Conservation (phyloP, 768 basidiomycete species). For the Boletus speciosus region DNA sequence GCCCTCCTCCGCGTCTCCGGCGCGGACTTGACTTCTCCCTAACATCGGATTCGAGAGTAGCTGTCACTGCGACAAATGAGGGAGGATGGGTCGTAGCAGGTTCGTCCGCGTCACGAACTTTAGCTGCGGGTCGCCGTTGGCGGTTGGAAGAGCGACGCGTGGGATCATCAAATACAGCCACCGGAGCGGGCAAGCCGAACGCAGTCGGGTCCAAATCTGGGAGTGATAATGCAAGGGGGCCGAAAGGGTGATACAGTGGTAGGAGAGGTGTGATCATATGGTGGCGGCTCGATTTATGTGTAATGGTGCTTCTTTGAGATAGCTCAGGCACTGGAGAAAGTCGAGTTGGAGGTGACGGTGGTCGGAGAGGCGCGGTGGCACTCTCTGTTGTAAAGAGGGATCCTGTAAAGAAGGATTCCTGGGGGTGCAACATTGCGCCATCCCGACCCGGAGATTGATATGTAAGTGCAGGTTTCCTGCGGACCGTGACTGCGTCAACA, state of each 20-base stretch:
- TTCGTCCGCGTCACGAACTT: constrained; percentile 47
- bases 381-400: constrained; percentile 15
- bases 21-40: constrained; percentile 50
- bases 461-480: constrained; percentile 56
- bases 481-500: constrained; percentile 27
- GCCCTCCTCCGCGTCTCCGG: constrained; percentile 41
- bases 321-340: constrained; percentile 10
- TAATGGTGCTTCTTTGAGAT: constrained; percentile 13
- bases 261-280: constrained; percentile 43
- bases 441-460: constrained; percentile 53
- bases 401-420: constrained; percentile 15
- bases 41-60: constrained; percentile 26
- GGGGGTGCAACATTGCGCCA: constrained; percentile 24
- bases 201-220: constrained; percentile 57
- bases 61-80: constrained; percentile 6
- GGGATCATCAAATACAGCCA: constrained; percentile 43
- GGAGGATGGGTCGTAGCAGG: constrained; percentile 10
- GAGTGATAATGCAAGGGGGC: constrained; percentile 58
- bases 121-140: constrained; percentile 46
- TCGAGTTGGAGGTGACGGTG: constrained; percentile 12
- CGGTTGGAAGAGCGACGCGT: constrained; percentile 43
- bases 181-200: constrained; percentile 53
- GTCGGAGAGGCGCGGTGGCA: constrained; percentile 13
- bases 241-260: constrained; percentile 68
- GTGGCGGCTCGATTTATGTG: constrained; percentile 13